Evolutionary conservation across 225 moss, liverwort and hornwort species (phyloP).

Genomic region (Bryum argenteum): DNA sequence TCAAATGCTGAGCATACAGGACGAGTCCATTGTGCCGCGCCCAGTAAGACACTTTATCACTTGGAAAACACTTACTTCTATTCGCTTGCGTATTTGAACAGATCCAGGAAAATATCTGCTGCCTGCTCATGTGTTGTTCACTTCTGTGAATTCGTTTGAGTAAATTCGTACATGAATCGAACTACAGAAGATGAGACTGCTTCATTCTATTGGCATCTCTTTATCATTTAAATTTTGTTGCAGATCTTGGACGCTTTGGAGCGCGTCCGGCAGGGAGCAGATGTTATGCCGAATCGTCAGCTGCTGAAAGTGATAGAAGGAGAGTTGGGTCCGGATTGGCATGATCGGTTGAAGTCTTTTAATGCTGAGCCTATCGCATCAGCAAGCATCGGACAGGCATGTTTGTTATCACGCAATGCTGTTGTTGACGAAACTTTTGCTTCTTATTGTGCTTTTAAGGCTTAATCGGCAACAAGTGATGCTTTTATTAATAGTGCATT

Average conservation of each 20-base stretch:
- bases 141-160: background rate
- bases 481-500: background rate
- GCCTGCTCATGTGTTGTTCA: conserved; percentile 3
- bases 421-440: conserved; percentile 9
- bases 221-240: background rate
- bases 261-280: conserved; percentile 96
- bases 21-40: conserved; percentile 86
- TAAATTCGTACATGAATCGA: background rate
- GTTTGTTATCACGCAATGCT: conserved; percentile 17
- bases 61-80: conserved; percentile 5
- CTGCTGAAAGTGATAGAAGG: conserved; percentile 76
- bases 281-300: conserved; percentile 90
- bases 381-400: conserved; percentile 95
- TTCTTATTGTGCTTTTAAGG: conserved; percentile 1
- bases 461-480: background rate
- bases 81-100: conserved; percentile 11
- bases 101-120: background rate
- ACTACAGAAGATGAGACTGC: conserved; percentile 2
- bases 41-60: conserved; percentile 53
- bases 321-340: conserved; percentile 84
- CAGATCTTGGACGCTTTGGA: conserved; percentile 93
- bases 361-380: conserved; percentile 90
- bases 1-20: conserved; percentile 99
- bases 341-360: conserved; percentile 65
- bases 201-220: conserved; percentile 12